Base-by-base conservation (phyloP, 306 rosid species). In the Morella rubra region DNA sequence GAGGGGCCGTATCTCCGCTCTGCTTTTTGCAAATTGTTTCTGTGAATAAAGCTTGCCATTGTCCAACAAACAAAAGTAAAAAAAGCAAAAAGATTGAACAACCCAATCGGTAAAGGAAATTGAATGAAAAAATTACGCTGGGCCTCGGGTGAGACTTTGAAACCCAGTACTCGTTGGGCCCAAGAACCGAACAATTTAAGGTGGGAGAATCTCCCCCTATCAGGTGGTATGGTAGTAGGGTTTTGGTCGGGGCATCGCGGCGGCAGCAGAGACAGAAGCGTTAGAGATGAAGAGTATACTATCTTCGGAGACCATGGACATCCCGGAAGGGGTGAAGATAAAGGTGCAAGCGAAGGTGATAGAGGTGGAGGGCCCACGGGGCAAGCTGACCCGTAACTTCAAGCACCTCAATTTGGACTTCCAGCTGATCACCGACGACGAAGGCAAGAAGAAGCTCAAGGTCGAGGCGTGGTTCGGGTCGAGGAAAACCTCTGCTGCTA, bases 401-500 rank as follows among this genome's bases (percentile, higher is more conserved):
- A 68, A 68, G 72, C 72, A 68, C 22, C 72, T 68, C 15, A 68
- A 68, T 20, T 46, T 68, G 16, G 72, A 68, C 13, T 68, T 68
- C 37, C 15, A 68, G 72, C 64, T 58, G 24, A 5, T 58, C 15
- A 90, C 86, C 1, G 96, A 90, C 8, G 89, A 80, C 15, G 51
- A 80, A 5, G 93, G 96, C 0, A 67, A 89, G 24, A 78, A 32
- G 74, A 92, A 86, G 93, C 92, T 93, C 0, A 88, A 87, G 77
- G 74, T 93, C 69, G 96, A 90, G 0, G 89, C 94, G 0, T 90
- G 96, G 96, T 93, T 93, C 49, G 94, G 89, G 0, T 72, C 94
- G 0, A 85, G 96, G 37, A 93, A 93, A 72, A 87, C 97, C 44
- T 90, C 94, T 41, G 97, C 94, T 19, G 85, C 97, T 44, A 93